Percentiles rank a stretch among this genome's conserved stretches.
These are phyloP conservation scores for Glarea lozoyensis DNA, from an alignment of 495 filamentous ascomycete genomes.

Conservation along the genomic window DNA sequence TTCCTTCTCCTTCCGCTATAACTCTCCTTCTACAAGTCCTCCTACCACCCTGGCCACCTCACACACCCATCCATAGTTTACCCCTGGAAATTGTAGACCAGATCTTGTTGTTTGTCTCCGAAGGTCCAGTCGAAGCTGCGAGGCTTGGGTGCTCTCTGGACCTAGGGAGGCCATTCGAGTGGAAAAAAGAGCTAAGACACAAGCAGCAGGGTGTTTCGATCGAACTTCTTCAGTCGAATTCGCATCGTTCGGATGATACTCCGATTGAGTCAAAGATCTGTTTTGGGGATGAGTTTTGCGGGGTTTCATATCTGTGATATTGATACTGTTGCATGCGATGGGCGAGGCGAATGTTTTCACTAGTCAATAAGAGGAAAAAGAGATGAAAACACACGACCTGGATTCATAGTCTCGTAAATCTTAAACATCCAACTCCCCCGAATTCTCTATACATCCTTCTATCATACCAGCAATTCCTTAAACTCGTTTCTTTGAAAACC, in stretches of 20 bases:
- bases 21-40: conserved; percentile 6
- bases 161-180: conserved; percentile 1
- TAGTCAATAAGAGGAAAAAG: no score
- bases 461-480: no score
- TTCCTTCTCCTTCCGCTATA: conserved; percentile 2
- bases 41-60: background rate
- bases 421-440: no score
- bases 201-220: background rate
- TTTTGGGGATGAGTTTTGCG: conserved; percentile 6
- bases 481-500: no score
- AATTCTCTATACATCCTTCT: no score
- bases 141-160: conserved; percentile 6
- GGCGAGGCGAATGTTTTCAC: background rate
- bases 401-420: no score
- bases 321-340: background rate
- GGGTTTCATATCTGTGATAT: conserved; percentile 5
- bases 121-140: conserved; percentile 9
- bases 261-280: conserved; percentile 7
- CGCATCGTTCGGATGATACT: background rate
- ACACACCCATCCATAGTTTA: conserved; percentile 5
- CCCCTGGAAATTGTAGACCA: conserved; percentile 9
- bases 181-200: background rate
- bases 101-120: conserved; percentile 7
- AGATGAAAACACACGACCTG: no score
- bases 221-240: background rate